phyloP scores from a whole-genome alignment of 441 rosid species.

The Bocquillonia castaneifolia region DNA sequence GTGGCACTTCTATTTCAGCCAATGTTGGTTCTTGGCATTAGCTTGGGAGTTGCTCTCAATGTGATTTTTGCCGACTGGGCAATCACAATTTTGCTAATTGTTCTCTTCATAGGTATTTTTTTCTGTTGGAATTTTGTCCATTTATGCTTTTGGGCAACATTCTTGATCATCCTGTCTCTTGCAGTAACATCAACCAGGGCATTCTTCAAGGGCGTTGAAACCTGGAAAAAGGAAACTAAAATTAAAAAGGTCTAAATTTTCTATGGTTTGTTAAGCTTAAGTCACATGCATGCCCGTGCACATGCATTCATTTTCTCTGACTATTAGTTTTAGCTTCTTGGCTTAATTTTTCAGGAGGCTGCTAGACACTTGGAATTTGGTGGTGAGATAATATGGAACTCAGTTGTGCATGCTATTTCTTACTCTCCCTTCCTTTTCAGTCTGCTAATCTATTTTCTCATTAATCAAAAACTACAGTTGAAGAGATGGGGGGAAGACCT shows the following conservation, averaged over 20 bases:
- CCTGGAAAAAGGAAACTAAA: slow-evolving; percentile 59
- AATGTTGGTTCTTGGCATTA: slow-evolving; percentile 58
- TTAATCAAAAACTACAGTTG: slow-evolving; percentile 27
- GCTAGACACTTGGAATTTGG: slow-evolving; percentile 26
- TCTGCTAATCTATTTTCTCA: not conserved
- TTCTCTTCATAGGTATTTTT: slow-evolving; percentile 42
- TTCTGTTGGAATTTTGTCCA: not conserved
- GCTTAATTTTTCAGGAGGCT: slow-evolving; percentile 34
- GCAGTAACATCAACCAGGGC: slow-evolving; percentile 47
- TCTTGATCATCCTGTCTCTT: not conserved
- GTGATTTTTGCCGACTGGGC: slow-evolving; percentile 59
- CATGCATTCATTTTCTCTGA: not conserved
- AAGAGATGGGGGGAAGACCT: slow-evolving; percentile 28
- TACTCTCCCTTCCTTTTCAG: not conserved
- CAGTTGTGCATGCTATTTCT: not conserved
- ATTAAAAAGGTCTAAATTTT: slow-evolving; percentile 29
- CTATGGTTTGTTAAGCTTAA: not conserved
- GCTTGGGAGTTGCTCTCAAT: slow-evolving; percentile 55
- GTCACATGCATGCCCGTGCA: not conserved
- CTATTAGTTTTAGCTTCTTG: not conserved
- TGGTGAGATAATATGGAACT: slow-evolving; percentile 23
- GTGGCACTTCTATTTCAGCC: slow-evolving; percentile 62
- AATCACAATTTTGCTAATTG: slow-evolving; percentile 51
- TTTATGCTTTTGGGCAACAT: not conserved
- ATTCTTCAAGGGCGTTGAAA: slow-evolving; percentile 50